Evolutionary conservation across 2,329 filamentous ascomycete species (phyloP).

Genomic region (Verticillium tricorpus): DNA sequence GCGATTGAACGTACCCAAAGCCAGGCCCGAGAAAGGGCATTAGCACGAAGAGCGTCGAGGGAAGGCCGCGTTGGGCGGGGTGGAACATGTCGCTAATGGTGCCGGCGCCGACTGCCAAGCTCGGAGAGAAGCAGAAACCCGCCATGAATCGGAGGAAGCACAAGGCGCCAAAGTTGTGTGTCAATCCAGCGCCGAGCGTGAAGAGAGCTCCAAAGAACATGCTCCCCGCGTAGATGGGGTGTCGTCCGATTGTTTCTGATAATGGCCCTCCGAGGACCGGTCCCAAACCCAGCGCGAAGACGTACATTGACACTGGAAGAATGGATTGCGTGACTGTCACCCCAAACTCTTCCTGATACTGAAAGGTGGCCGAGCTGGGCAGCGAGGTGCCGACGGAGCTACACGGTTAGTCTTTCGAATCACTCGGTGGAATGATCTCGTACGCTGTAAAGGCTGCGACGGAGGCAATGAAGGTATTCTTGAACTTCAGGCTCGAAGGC

Average conservation of each 20-base stretch:
- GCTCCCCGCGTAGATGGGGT: conserved; percentile 43
- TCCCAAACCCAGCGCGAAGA: conserved; percentile 55
- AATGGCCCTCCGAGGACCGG: conserved; percentile 56
- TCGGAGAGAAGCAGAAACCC: conserved; percentile 45
- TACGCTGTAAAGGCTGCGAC: conserved; percentile 37
- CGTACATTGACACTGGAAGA: conserved; percentile 56
- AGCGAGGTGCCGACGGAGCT: conserved; percentile 52
- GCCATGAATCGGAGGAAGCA: conserved; percentile 53
- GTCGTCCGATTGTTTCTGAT: conserved; percentile 53
- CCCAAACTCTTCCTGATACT: conserved; percentile 48
- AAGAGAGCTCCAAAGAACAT: conserved; percentile 48
- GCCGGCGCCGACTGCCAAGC: conserved; percentile 44
- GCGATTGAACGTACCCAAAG: conserved; percentile 34
- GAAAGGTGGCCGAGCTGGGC: conserved; percentile 40
- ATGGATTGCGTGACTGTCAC: conserved; percentile 51
- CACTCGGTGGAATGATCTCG: conserved; percentile 13
- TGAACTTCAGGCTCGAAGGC: not conserved
- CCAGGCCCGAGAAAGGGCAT: conserved; percentile 50
- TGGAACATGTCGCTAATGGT: conserved; percentile 44
- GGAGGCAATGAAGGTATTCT: conserved; percentile 32
- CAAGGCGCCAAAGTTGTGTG: conserved; percentile 44
- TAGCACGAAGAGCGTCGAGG: conserved; percentile 41
- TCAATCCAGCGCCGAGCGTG: conserved; percentile 49
- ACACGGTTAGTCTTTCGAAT: conserved; percentile 7
- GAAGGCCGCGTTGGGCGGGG: conserved; percentile 34